Conservation (phyloP, 768 basidiomycete species). For the Trametes cinnabarina region DNA sequence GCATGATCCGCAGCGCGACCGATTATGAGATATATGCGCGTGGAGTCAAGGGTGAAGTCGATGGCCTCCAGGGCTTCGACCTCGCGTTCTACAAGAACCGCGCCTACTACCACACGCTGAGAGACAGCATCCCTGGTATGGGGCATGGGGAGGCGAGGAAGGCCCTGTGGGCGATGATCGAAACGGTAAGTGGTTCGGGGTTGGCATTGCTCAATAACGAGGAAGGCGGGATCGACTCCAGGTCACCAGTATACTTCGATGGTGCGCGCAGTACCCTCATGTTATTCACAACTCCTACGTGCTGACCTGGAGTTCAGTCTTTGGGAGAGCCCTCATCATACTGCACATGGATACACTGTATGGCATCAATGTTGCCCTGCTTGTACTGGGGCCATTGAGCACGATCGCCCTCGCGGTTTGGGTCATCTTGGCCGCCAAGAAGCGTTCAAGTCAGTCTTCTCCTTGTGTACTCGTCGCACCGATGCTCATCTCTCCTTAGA, state of each 20-base stretch:
- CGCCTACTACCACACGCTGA: conserved; percentile 74
- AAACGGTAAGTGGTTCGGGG: conserved; percentile 56
- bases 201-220: conserved; percentile 48
- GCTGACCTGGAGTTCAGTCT: conserved; percentile 43
- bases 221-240: conserved; percentile 23
- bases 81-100: conserved; percentile 76
- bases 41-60: conserved; percentile 26
- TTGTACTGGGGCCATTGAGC: conserved; percentile 62
- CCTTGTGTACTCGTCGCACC: background rate
- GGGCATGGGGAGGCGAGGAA: conserved; percentile 46
- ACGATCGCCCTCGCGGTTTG: conserved; percentile 45
- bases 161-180: conserved; percentile 80
- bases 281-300: background rate
- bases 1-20: conserved; percentile 65
- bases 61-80: conserved; percentile 68
- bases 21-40: conserved; percentile 70
- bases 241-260: conserved; percentile 66
- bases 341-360: conserved; percentile 52
- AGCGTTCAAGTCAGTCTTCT: conserved; percentile 17
- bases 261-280: conserved; percentile 40
- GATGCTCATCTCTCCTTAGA: conserved; percentile 6
- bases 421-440: conserved; percentile 28
- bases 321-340: conserved; percentile 51
- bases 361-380: conserved; percentile 54
- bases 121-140: conserved; percentile 63